Base-by-base conservation (phyloP, 495 filamentous ascomycete species). In the Parachaetomium inaequale region DNA sequence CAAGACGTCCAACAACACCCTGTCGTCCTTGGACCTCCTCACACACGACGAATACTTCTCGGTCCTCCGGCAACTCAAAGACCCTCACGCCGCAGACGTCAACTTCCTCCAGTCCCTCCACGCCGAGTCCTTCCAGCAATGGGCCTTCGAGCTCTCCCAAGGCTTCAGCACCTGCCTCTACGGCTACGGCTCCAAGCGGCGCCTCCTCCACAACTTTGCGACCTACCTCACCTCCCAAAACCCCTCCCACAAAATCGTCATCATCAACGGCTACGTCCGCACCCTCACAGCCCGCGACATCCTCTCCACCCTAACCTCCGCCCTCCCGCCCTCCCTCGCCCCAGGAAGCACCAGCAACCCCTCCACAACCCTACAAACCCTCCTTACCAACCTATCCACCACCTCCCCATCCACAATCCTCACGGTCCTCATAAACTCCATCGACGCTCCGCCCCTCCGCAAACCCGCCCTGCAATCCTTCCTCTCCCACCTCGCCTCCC, bases 21-120 rank as follows among this genome's bases (percentile, higher is more conserved):
- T 98, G 8, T 81, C 88, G 2, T 88, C 90, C 43, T 77, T 93
- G 25, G 75, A 83, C 6, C 78, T 95, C 23, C 84, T 98, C 43
- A 90, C 87, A 23, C 92, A 96, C 67, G 92, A 97, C 60, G 90
- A 96, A 66, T 98, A 94, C 74, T 95, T 94, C 68, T 81, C 85
- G 38, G 72, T 90, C 40, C 77, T 91, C 25, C 82, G 81, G 17
- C 76, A 84, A 31, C 87, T 88, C 64, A 67, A 80, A 58, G 89
- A 95, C 65, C 86, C 86, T 0, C 94, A 95, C 70, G 76, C 77
- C 31, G 74, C 82, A n/a, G 88, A 92, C 55, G 83, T 88, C 64
- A 75, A 84, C 19, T 87, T 88, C 59, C 80, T 98, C 29, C 79
- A 87, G 58, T 81, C 87, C 21, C 77, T 96, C 25, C 93, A 98